Evolutionary conservation across 2,329 filamentous ascomycete genomes (phyloP), one percentile per base, ranked within the genome.

Genomic region (Curvularia hawaiiensis): DNA sequence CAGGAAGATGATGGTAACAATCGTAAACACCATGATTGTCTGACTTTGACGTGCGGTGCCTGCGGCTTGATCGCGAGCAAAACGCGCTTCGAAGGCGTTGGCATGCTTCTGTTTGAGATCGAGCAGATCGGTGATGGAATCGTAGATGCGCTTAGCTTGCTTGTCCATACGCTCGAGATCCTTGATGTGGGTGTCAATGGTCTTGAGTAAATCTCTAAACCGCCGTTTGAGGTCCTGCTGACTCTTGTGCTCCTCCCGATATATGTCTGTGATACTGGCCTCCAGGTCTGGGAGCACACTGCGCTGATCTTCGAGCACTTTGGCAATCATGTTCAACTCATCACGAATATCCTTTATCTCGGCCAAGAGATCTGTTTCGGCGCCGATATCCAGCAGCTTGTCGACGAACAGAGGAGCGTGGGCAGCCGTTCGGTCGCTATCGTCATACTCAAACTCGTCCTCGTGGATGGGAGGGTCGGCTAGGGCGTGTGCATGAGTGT

Each of bases 101-200:
- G 85, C 86, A 56, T 89, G 86, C 70, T 89, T 89, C 65, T 90
- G 87, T 66, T 90, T 90, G 1, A 89, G 79, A 61, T 89, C 87
- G 0, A 90, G 81, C 5, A 89, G 75, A 62, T 88, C 83, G 0
- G 83, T 86, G 44, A 89, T 81, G 55, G 80, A 83, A 43, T 80
- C 76, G 66, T 88, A 88, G 59, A 88, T 84, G 22, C 82, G 80
- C 56, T 83, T 79, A 0, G 86, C 85, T 69, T 88, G 86, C 50
- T 82, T 81, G 65, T 87, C 83, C 86, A 89, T 89, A 16, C 85
- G 79, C 33, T 82, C 79, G n/a, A 88, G 79, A 58, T 89, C 86
- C 58, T 83, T 83, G 46, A 84, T 73, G 49, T 86, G 82, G 50
- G 82, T 79, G 45, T 86, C 84, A 22, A 88, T 83, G 2, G 81